A percentile compares a stretch with the other conserved stretches of the same genome.
These are phyloP conservation scores for Cryptosporidium ubiquitum DNA, from an alignment of 169 alveolate species.

Conservation along the genomic window DNA sequence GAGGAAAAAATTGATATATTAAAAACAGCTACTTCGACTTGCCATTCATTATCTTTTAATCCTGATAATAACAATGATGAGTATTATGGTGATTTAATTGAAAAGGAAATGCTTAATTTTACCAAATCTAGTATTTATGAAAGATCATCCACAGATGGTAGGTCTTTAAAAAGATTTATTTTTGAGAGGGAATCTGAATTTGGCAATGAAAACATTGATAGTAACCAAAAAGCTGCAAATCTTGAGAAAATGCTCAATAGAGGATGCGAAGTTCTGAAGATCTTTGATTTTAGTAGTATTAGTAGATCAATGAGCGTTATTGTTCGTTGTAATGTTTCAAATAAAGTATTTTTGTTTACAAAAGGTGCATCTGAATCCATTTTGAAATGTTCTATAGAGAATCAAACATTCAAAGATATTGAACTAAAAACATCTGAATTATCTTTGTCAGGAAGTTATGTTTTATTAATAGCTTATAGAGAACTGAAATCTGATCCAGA, in stretches of 20 bases:
- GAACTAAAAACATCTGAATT: background rate
- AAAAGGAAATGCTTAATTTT: constrained; percentile 40
- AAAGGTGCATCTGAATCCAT: constrained; percentile 68
- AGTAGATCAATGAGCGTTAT: constrained; percentile 53
- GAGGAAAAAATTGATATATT: constrained; percentile 18
- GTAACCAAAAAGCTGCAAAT: background rate
- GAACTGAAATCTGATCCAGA: constrained; percentile 18
- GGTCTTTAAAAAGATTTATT: constrained; percentile 5
- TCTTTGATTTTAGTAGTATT: constrained; percentile 19
- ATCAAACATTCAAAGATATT: background rate
- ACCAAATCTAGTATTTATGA: background rate
- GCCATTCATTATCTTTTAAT: constrained; percentile 34
- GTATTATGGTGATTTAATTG: constrained; percentile 45
- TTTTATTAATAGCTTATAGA: constrained; percentile 20
- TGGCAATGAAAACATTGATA: background rate
- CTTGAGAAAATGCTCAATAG: background rate
- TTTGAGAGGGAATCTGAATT: background rate
- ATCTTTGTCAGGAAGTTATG: constrained; percentile 35
- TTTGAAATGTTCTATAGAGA: background rate
- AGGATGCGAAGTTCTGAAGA: constrained; percentile 20
- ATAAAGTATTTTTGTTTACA: constrained; percentile 20
- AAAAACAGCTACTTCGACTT: constrained; percentile 23
- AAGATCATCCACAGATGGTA: background rate
- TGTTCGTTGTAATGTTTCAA: constrained; percentile 6
- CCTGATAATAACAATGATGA: background rate